phyloP scores from a whole-genome alignment of 1,284 basidiomycete genomes.

The Athelia psychrophila region DNA sequence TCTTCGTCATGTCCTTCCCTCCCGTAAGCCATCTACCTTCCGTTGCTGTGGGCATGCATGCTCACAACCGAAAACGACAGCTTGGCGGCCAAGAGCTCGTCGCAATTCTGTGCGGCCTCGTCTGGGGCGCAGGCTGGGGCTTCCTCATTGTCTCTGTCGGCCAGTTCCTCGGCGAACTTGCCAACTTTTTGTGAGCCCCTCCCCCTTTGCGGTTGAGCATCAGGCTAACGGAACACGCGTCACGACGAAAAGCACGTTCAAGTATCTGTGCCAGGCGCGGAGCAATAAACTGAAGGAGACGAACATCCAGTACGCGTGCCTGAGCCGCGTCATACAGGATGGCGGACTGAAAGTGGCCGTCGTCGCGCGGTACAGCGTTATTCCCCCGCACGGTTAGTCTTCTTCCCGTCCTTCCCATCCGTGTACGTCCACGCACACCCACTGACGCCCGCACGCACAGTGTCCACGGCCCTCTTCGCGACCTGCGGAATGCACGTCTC shows the following conservation, averaged over 20 bases:
- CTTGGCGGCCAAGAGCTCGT: slow-evolving; percentile 68
- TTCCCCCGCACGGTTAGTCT: slow-evolving; percentile 57
- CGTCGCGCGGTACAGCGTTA: slow-evolving; percentile 55
- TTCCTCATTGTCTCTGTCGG: slow-evolving; percentile 67
- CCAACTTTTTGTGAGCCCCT: no score
- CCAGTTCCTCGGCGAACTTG: slow-evolving; percentile 58
- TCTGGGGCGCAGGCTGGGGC: slow-evolving; percentile 68
- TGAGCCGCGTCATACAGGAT: slow-evolving; percentile 60
- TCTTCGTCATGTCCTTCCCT: slow-evolving; percentile 78
- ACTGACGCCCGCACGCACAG: slow-evolving; percentile 18
- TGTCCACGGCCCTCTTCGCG: slow-evolving; percentile 63
- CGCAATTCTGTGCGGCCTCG: slow-evolving; percentile 70
- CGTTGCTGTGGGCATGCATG: slow-evolving; percentile 45
- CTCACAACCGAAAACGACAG: no score
- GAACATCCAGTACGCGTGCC: slow-evolving; percentile 57
- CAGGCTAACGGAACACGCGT: no score
- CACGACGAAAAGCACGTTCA: slow-evolving; percentile 40
- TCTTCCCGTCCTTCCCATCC: background rate
- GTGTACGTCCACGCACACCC: background rate
- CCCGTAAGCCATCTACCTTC: slow-evolving; percentile 43
- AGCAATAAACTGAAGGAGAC: slow-evolving; percentile 57
- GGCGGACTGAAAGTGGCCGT: slow-evolving; percentile 66
- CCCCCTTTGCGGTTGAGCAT: no score
- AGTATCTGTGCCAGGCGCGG: slow-evolving; percentile 39
- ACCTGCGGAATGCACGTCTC: slow-evolving; percentile 64